phyloP scores from a whole-genome alignment of 805 yeast species.

The Yarrowia phangngaensis region DNA sequence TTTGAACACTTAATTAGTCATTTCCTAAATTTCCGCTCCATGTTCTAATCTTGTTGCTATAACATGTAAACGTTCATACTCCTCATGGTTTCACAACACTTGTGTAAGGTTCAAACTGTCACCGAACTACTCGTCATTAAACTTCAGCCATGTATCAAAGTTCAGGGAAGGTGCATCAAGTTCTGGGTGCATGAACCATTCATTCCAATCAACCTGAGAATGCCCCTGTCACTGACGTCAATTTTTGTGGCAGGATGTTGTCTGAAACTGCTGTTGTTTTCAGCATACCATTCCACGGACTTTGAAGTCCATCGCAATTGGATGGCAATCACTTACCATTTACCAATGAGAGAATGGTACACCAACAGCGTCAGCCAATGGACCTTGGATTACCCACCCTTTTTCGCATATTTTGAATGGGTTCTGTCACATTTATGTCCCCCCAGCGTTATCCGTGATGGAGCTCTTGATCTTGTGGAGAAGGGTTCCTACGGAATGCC shows the following conservation, averaged over 20 bases:
- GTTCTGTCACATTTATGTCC: conserved; percentile 69
- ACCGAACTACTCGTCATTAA: too few species aligned
- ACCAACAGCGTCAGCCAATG: conserved; percentile 74
- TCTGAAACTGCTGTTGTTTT: conserved; percentile 58
- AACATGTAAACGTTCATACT: too few species aligned
- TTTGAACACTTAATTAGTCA: too few species aligned
- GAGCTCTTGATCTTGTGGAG: conserved; percentile 66
- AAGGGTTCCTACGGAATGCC: conserved; percentile 68
- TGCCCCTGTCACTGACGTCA: conserved; percentile 53
- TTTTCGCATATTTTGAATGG: conserved; percentile 95
- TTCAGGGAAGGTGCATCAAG: background rate
- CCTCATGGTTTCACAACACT: too few species aligned
- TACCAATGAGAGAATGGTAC: conserved; percentile 83
- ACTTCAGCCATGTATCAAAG: too few species aligned
- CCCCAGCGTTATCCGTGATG: conserved; percentile 56
- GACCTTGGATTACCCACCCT: conserved; percentile 97
- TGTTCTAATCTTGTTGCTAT: too few species aligned
- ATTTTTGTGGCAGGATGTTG: conserved; percentile 62
- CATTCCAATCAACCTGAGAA: background rate
- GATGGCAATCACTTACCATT: conserved; percentile 79
- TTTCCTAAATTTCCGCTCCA: too few species aligned
- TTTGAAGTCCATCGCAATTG: conserved; percentile 97
- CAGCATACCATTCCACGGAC: conserved; percentile 89
- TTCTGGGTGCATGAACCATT: background rate
- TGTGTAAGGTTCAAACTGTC: too few species aligned